Conservation (phyloP, 2,329 filamentous ascomycete genomes). For the Curvularia sp. region DNA sequence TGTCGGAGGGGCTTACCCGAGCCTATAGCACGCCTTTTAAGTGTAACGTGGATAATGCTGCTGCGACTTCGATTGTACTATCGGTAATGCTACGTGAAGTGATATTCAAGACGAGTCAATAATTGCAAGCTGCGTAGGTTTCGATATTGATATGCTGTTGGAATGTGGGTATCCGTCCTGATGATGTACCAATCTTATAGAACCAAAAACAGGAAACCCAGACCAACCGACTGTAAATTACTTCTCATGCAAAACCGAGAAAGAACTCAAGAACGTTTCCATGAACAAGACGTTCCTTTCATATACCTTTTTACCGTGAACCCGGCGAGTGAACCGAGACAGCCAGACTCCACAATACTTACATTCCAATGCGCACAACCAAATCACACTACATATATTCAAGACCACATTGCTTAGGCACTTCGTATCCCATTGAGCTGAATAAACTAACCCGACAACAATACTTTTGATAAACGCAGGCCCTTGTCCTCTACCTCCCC, state of each 20-base stretch:
- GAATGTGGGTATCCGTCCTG: not conserved
- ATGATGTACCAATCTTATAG: not conserved
- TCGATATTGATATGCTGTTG: not conserved
- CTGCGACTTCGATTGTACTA: too few relatives aligned
- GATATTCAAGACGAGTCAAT: not conserved
- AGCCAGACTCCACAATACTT: not conserved
- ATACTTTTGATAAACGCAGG: constrained; percentile 26
- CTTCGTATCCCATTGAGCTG: constrained; percentile 3
- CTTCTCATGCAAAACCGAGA: not conserved
- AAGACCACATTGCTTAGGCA: constrained; percentile 10
- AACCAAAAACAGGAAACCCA: not conserved
- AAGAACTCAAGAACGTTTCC: not conserved
- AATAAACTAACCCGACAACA: constrained; percentile 6
- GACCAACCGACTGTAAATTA: not conserved
- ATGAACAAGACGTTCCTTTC: not conserved
- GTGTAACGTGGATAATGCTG: not conserved
- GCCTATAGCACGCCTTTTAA: not conserved
- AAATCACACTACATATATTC: not conserved
- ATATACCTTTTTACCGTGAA: not conserved
- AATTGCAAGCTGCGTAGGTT: not conserved
- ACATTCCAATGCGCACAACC: not conserved
- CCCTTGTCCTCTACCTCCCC: constrained; percentile 12
- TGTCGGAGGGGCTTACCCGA: not conserved
- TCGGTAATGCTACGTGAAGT: too few relatives aligned
- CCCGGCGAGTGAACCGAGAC: not conserved